These are phyloP conservation scores for Tephrocybe sp. DNA, from an alignment of 768 basidiomycete genomes.

Conservation along the genomic window DNA sequence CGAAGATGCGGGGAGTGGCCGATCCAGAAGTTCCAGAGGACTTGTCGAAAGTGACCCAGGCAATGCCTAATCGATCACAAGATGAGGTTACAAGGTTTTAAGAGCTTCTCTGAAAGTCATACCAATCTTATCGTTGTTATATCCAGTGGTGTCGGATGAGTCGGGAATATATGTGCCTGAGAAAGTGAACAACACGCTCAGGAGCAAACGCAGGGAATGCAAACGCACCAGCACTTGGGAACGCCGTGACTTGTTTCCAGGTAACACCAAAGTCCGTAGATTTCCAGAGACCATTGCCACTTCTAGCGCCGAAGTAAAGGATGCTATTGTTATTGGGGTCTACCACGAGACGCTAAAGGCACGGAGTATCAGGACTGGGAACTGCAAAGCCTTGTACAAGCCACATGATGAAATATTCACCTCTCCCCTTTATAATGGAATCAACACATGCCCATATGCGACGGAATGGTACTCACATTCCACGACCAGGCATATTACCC, in stretches of 20 bases:
- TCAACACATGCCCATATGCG: neutral
- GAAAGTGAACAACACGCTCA: neutral
- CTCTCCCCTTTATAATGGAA: constrained; percentile 43
- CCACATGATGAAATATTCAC: constrained; percentile 23
- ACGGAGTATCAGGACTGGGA: neutral
- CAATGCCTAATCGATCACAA: constrained; percentile 32
- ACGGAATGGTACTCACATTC: constrained; percentile 37
- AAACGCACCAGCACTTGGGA: constrained; percentile 53
- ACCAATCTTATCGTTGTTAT: constrained; percentile 40
- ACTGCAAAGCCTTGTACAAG: too few species aligned
- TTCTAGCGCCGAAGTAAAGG: constrained; percentile 61
- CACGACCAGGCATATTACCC: constrained; percentile 69
- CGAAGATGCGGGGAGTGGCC: constrained; percentile 63
- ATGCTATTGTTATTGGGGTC: constrained; percentile 63
- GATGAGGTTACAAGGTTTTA: neutral
- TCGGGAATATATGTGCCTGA: constrained; percentile 53
- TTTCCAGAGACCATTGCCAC: constrained; percentile 66
- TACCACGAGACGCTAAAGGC: constrained; percentile 50
- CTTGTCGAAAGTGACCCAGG: constrained; percentile 66
- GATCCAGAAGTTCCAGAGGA: constrained; percentile 51
- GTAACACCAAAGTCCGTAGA: constrained; percentile 56
- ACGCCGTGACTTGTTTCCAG: constrained; percentile 58
- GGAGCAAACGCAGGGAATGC: neutral
- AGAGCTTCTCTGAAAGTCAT: constrained; percentile 10
- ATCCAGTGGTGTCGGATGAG: constrained; percentile 46